These are phyloP conservation scores for Gossypium anomalum DNA, from an alignment of 345 rosid genomes.

Conservation along the genomic window DNA sequence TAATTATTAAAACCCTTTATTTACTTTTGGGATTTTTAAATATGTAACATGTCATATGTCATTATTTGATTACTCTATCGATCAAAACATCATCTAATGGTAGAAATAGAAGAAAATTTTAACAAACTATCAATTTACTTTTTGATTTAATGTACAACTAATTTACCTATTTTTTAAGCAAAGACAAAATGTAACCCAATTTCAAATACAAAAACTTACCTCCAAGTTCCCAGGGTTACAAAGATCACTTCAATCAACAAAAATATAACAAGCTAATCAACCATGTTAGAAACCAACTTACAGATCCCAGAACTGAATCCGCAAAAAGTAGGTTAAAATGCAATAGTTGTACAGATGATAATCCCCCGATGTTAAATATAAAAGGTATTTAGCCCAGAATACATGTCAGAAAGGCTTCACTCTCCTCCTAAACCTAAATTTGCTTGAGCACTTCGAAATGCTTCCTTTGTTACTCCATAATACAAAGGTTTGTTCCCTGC, in stretches of 20 bases:
- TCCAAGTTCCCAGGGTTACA: too few species aligned
- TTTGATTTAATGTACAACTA: too few species aligned
- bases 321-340: neutral
- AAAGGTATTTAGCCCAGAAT: neutral
- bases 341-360: neutral
- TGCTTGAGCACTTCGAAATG: constrained; percentile 50
- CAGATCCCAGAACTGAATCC: neutral
- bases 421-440: constrained; percentile 10
- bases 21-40: too few species aligned
- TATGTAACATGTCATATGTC: too few species aligned
- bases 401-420: constrained; percentile 13
- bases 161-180: too few species aligned
- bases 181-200: too few species aligned
- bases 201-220: too few species aligned
- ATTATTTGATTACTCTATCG: too few species aligned
- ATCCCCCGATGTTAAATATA: neutral
- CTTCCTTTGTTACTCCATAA: constrained; percentile 67
- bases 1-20: too few species aligned
- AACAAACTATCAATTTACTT: too few species aligned
- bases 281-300: neutral
- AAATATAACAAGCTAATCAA: neutral
- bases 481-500: constrained; percentile 44
- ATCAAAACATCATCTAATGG: too few species aligned
- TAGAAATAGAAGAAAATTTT: too few species aligned
- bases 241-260: neutral